Evolutionary conservation across 2,329 filamentous ascomycete species (phyloP).

Genomic region (Microcyclosporella mali): DNA sequence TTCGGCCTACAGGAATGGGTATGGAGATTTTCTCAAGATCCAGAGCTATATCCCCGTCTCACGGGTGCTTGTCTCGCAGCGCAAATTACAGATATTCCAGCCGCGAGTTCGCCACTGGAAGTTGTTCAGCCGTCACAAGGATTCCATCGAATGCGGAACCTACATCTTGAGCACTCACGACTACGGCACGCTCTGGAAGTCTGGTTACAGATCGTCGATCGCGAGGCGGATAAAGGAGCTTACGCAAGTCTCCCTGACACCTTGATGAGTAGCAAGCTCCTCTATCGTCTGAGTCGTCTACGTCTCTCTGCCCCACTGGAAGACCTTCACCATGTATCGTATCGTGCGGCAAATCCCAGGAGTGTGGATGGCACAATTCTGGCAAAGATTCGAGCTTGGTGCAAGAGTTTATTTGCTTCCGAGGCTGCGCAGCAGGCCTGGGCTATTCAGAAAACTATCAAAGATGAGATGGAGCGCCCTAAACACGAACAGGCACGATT

Average conservation of each 20-base stretch:
- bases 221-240: constrained; percentile 3
- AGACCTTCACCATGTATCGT: constrained; percentile 13
- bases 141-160: background rate
- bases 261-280: constrained; percentile 10
- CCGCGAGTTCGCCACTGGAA: background rate
- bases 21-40: constrained; percentile 17
- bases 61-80: constrained; percentile 9
- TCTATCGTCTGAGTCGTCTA: constrained; percentile 11
- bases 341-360: constrained; percentile 8
- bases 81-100: background rate
- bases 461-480: constrained; percentile 8
- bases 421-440: constrained; percentile 12
- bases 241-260: constrained; percentile 11
- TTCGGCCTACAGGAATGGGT: constrained; percentile 16
- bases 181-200: constrained; percentile 9
- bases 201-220: constrained; percentile 8
- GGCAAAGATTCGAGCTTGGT: constrained; percentile 10
- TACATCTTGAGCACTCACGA: constrained; percentile 8
- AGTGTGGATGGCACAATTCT: constrained; percentile 6
- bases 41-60: constrained; percentile 13
- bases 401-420: constrained; percentile 5
- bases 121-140: background rate
- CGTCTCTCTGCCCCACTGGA: constrained; percentile 12
- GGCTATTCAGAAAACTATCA: constrained; percentile 11
- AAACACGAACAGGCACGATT: constrained; percentile 8